Evolutionary conservation across 2,329 filamentous ascomycete genomes (phyloP), one percentile per base, ranked within the genome.

Genomic region (Polychaeton citri): DNA sequence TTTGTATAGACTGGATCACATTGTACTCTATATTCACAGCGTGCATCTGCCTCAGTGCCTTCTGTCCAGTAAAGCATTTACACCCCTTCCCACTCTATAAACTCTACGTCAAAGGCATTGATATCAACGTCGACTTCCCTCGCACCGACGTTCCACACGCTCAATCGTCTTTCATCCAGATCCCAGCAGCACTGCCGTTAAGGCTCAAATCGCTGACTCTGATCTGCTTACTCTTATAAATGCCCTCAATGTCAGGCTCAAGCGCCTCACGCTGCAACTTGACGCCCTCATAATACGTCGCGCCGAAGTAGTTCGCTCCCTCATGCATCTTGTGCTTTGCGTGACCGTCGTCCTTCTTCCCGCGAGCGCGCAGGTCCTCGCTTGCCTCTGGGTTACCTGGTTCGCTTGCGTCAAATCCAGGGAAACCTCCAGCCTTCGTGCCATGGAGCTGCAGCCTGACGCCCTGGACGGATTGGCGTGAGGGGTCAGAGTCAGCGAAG

Each of bases 381-480:
- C 36, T 42, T 10, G 13, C 18, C 16, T 37, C 32, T 12, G 9
- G 24, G 28, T 19, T 12, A 17, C 8, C 10, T 17, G 10, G 15
- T 16, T 36, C 35, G 12, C 33, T 8, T 15, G 18, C 28, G 13
- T 19, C 19, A 13, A 6, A 8, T 18, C 47, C 49, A 6, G 46
- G 45, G 32, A 52, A 48, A 2, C 48, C 45, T 10, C 31, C 49
- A 45, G 26, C 45, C 43, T 6, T 36, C 35, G n/a, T 41, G 2
- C 51, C 49, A n/a, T 42, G 36, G 21, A 55, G 42, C 33, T 51
- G 48, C 21, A 54, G 18, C n/a, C 48, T 31, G 12, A 54, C 50
- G 9, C 53, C 52, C 32, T 54, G 50, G 19, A 48, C 50, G 15
- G 42, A 45, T 30, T 45, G 39, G 4, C 52, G 43, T 21, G 41